phyloP scores from a whole-genome alignment of 2,329 filamentous ascomycete species.

The Colletotrichum simmondsii region DNA sequence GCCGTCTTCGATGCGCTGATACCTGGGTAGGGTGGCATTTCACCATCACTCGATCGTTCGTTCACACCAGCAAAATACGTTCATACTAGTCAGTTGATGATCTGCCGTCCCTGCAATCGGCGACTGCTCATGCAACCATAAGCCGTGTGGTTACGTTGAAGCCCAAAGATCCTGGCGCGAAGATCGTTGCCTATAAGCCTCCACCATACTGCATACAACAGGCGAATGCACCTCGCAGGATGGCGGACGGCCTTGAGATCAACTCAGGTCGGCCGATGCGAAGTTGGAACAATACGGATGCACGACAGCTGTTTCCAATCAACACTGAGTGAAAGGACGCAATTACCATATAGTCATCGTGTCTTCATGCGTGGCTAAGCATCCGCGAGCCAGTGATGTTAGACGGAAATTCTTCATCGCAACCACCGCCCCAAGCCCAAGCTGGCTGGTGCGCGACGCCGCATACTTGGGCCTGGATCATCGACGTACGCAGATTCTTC shows the following conservation, averaged over 20 bases:
- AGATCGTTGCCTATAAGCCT: not conserved
- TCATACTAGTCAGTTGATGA: slow-evolving; percentile 14
- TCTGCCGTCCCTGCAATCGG: slow-evolving; percentile 20
- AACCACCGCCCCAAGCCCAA: not conserved
- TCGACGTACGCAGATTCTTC: not conserved
- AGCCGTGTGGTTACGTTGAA: slow-evolving; percentile 15
- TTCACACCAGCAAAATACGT: not conserved
- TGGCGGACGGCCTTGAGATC: not conserved
- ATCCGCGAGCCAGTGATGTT: not conserved
- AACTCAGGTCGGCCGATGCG: not conserved
- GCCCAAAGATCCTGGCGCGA: slow-evolving; percentile 3
- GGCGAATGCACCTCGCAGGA: not conserved
- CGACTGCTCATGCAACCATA: slow-evolving; percentile 10
- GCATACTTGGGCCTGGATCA: too few relatives aligned
- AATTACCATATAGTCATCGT: not conserved
- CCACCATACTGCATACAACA: not conserved
- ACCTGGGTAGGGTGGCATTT: not conserved
- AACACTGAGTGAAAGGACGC: not conserved
- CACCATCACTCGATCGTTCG: slow-evolving; percentile 12
- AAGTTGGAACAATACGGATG: not conserved
- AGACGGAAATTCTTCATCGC: not conserved
- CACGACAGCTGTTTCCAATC: not conserved
- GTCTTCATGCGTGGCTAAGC: not conserved
- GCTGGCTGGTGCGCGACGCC: not conserved
- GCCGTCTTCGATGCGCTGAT: not conserved